Evolutionary conservation across 2,329 filamentous ascomycete genomes (phyloP).

Genomic region (Claviceps pusilla): DNA sequence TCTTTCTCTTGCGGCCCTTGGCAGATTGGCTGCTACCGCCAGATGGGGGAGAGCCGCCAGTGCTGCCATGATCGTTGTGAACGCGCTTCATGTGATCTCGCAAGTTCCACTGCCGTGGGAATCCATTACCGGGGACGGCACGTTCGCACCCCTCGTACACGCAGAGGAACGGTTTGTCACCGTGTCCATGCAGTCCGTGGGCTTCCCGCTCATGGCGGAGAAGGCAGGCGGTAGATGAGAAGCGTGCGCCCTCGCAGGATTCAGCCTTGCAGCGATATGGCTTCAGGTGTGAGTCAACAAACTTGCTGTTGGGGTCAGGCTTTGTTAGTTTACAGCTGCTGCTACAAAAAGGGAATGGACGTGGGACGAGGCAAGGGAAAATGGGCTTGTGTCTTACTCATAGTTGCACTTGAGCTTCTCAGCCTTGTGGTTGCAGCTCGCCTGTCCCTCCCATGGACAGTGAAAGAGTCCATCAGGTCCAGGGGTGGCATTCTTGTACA

Average conservation of each 20-base stretch:
- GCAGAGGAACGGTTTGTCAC: slow-evolving; percentile 83
- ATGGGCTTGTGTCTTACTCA: slow-evolving; percentile 50
- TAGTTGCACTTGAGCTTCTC: slow-evolving; percentile 99
- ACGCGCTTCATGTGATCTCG: slow-evolving; percentile 96
- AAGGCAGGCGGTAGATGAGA: slow-evolving; percentile 89
- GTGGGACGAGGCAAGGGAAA: slow-evolving; percentile 6
- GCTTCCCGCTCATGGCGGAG: slow-evolving; percentile 91
- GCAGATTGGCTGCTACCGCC: slow-evolving; percentile 16
- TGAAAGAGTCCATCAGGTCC: slow-evolving; percentile 71
- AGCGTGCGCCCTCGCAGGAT: slow-evolving; percentile 70
- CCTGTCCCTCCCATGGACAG: slow-evolving; percentile 68
- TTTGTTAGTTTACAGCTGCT: too few relatives aligned
- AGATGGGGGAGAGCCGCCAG: slow-evolving; percentile 26
- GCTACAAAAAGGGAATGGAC: too few relatives aligned
- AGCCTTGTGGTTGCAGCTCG: slow-evolving; percentile 69
- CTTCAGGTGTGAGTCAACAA: slow-evolving; percentile 90
- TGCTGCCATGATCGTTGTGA: slow-evolving; percentile 48
- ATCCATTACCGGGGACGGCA: slow-evolving; percentile 67
- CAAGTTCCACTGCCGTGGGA: slow-evolving; percentile 89
- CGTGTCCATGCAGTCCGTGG: slow-evolving; percentile 88
- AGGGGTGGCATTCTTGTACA: slow-evolving; percentile 54
- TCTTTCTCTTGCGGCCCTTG: slow-evolving; percentile 46
- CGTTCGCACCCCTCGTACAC: slow-evolving; percentile 78
- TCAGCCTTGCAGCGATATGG: slow-evolving; percentile 86
- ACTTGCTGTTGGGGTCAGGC: slow-evolving; percentile 51